Evolutionary conservation across 805 yeast genomes (phyloP).

Genomic region (Blastobotrys americana): DNA sequence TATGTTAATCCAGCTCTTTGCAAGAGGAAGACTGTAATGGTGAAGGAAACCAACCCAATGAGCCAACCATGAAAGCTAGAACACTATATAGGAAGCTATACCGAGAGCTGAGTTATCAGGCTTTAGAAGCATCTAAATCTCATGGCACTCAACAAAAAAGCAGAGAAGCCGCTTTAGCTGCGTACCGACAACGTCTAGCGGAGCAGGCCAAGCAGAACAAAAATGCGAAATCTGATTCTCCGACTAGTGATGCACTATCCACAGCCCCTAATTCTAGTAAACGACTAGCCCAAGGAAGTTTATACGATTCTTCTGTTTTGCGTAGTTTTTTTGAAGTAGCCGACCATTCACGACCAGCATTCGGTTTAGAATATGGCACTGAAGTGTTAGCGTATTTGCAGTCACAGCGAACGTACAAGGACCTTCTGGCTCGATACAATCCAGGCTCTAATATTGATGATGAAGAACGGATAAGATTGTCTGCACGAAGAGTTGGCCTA

Average conservation of each 20-base stretch:
- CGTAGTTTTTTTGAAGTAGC: constrained; percentile 14
- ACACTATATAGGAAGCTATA: constrained; percentile 20
- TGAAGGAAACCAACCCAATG: no score
- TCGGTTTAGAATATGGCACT: constrained; percentile 36
- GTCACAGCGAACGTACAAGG: constrained; percentile 71
- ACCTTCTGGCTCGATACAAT: constrained; percentile 75
- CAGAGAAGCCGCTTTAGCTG: not conserved
- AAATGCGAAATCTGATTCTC: not conserved
- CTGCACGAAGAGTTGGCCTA: constrained; percentile 88
- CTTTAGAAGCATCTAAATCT: constrained; percentile 13
- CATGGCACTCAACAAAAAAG: constrained; percentile 15
- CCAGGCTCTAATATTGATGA: constrained; percentile 76
- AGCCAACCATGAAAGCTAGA: constrained; percentile 5
- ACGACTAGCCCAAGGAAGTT: constrained; percentile 1
- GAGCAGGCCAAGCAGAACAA: not conserved
- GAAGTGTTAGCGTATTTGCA: constrained; percentile 58
- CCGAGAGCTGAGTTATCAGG: constrained; percentile 24
- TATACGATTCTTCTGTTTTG: constrained; percentile 17
- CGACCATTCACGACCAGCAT: constrained; percentile 4
- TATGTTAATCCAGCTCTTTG: constrained; percentile 1
- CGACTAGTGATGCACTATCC: not conserved
- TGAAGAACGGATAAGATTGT: constrained; percentile 65
- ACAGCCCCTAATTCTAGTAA: not conserved
- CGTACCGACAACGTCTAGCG: constrained; percentile 3
- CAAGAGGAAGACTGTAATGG: no score